Conservation (phyloP, 129 eudicot genomes). For the Helichrysum umbraculigerum region DNA sequence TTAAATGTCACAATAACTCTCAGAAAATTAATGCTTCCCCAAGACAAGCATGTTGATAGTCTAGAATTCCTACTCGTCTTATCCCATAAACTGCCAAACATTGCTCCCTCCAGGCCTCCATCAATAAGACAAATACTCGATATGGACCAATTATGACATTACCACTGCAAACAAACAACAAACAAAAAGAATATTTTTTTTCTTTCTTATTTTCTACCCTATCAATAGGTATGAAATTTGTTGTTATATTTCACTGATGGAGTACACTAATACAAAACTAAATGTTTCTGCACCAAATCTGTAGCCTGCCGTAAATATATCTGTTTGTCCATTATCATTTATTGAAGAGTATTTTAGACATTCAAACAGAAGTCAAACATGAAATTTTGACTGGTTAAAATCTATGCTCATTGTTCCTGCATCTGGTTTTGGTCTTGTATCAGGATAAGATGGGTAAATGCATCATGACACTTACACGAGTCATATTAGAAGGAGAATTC, state of each 20-base stretch:
- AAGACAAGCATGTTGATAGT: not conserved
- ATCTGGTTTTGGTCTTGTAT: constrained; percentile 17
- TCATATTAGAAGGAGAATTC: constrained; percentile 67
- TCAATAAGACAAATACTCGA: not conserved
- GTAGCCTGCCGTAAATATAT: not conserved
- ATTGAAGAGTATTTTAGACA: constrained; percentile 3
- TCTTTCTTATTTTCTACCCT: too few species aligned
- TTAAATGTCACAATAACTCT: not conserved
- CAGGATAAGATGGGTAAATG: constrained; percentile 94
- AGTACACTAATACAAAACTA: not conserved
- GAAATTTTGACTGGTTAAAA: not conserved
- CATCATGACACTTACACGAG: constrained; percentile 85
- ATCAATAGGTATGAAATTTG: not conserved
- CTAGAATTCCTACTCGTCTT: not conserved
- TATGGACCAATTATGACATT: not conserved
- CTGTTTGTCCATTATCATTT: not conserved
- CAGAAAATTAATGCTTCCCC: not conserved
- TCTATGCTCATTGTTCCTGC: not conserved
- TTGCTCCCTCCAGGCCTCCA: not conserved
- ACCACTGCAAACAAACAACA: not conserved
- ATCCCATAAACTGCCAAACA: not conserved
- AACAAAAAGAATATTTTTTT: too few species aligned
- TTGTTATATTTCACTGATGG: not conserved
- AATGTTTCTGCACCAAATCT: not conserved
- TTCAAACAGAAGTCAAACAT: not conserved